Conservation (phyloP, 768 basidiomycete genomes). For the Russula vinacea region DNA sequence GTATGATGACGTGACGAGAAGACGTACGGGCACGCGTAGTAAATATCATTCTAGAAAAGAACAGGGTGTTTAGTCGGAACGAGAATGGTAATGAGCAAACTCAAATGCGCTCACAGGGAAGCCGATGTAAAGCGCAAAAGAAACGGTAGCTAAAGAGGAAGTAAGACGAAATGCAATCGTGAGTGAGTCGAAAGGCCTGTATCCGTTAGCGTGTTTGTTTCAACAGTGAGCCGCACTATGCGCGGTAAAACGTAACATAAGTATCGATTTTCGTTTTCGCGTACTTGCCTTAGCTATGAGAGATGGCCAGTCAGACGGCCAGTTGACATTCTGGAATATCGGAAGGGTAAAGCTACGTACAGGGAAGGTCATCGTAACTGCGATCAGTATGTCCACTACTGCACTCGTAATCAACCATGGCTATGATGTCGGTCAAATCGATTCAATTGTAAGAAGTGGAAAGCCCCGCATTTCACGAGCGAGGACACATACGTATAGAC, state of each 20-base stretch:
- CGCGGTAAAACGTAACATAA: conserved; percentile 27
- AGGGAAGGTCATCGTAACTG: conserved; percentile 11
- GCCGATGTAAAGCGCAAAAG: conserved; percentile 10
- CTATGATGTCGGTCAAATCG: conserved; percentile 8
- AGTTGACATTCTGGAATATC: neutral
- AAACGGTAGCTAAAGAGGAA: conserved; percentile 6
- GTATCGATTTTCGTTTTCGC: conserved; percentile 5
- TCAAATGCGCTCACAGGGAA: conserved; percentile 9
- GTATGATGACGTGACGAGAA: neutral
- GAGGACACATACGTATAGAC: conserved; percentile 5
- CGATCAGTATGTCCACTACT: conserved; percentile 18
- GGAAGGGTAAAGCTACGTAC: neutral
- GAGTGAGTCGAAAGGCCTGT: neutral
- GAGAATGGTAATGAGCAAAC: neutral
- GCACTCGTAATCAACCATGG: conserved; percentile 17
- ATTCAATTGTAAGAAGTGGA: neutral
- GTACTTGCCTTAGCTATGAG: conserved; percentile 3
- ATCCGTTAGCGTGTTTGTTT: conserved; percentile 31
- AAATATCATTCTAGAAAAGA: conserved; percentile 15
- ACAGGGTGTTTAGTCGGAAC: neutral
- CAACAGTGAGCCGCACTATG: conserved; percentile 32
- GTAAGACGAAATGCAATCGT: neutral
- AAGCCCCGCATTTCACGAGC: too few relatives aligned
- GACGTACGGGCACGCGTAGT: conserved; percentile 14
- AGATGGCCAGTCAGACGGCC: neutral